Conservation (phyloP, 1,284 basidiomycete genomes). For the Sanguinoderma infundibulare region DNA sequence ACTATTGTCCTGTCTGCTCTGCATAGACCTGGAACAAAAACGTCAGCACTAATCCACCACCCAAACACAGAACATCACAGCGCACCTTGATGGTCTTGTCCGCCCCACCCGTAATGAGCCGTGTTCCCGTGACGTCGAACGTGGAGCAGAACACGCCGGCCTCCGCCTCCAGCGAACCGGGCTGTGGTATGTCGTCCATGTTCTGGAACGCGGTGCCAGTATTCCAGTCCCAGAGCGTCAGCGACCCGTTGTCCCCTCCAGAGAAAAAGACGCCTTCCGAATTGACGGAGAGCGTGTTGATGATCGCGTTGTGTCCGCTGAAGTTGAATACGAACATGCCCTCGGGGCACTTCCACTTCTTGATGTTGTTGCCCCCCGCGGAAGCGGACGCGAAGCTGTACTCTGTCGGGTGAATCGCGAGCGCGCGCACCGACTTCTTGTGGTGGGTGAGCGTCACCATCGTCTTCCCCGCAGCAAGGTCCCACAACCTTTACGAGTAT, state of each 20-base stretch:
- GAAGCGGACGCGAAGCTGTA: conserved; percentile 96
- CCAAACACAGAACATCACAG: not conserved
- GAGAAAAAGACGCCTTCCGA: conserved; percentile 97
- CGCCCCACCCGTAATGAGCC: conserved; percentile 94
- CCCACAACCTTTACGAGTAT: conserved; percentile 78
- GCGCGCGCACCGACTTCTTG: conserved; percentile 95
- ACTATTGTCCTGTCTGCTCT: conserved; percentile 40
- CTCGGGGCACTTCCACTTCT: conserved; percentile 99
- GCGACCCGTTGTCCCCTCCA: conserved; percentile 89
- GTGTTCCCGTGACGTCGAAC: conserved; percentile 94
- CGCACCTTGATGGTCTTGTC: conserved; percentile 97
- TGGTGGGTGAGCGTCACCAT: conserved; percentile 97
- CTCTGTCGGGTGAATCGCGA: conserved; percentile 95
- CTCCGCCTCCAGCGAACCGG: conserved; percentile 96
- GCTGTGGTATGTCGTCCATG: conserved; percentile 93
- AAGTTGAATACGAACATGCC: conserved; percentile 97
- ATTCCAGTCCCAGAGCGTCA: conserved; percentile 93
- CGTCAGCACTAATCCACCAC: conserved; percentile 1
- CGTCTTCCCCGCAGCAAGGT: conserved; percentile 97
- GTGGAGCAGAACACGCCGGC: conserved; percentile 95
- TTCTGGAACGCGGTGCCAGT: conserved; percentile 96
- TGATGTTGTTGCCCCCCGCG: conserved; percentile 97
- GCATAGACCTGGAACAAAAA: conserved; percentile 46
- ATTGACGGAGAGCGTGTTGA: conserved; percentile 95
- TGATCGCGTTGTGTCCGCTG: conserved; percentile 94